Conservation (phyloP, 805 yeast species). For the Brettanomyces custersianus region DNA sequence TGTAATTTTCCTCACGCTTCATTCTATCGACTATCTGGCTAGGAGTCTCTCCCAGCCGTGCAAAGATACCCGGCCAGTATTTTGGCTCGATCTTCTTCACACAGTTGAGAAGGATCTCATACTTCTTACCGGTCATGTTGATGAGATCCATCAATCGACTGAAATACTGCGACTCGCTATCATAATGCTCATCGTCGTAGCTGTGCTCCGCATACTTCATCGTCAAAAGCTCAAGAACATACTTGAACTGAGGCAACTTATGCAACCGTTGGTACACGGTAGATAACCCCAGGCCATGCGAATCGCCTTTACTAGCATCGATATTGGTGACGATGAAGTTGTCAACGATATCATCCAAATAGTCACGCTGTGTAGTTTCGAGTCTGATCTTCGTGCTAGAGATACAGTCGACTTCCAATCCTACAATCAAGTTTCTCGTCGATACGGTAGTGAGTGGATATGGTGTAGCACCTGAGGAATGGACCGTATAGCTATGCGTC, state of each 20-base stretch:
- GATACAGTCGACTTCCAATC: constrained; percentile 36
- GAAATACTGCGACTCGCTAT: constrained; percentile 19
- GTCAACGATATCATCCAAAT: constrained; percentile 38
- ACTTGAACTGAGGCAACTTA: constrained; percentile 33
- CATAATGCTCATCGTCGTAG: constrained; percentile 24
- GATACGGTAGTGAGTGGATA: constrained; percentile 40
- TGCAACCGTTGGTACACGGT: constrained; percentile 29
- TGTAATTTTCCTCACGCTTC: constrained; percentile 29
- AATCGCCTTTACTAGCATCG: constrained; percentile 10
- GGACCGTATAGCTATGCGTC: constrained; percentile 6
- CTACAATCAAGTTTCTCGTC: constrained; percentile 40
- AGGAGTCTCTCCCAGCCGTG: constrained; percentile 33
- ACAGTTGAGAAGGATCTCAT: constrained; percentile 39
- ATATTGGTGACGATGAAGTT: constrained; percentile 31
- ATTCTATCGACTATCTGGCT: constrained; percentile 34
- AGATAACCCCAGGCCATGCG: constrained; percentile 18
- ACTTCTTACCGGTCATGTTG: constrained; percentile 21
- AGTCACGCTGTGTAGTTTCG: constrained; percentile 31
- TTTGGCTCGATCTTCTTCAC: constrained; percentile 45
- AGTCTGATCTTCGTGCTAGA: constrained; percentile 16
- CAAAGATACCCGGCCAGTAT: constrained; percentile 42
- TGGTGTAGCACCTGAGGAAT: constrained; percentile 27
- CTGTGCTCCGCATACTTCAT: constrained; percentile 28
- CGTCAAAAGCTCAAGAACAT: constrained; percentile 40
- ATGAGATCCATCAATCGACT: constrained; percentile 24